Percentiles rank a stretch among this genome's conserved stretches.
These are phyloP conservation scores for Pisolithus thermaeus DNA, from an alignment of 1,284 basidiomycete species.

Conservation along the genomic window DNA sequence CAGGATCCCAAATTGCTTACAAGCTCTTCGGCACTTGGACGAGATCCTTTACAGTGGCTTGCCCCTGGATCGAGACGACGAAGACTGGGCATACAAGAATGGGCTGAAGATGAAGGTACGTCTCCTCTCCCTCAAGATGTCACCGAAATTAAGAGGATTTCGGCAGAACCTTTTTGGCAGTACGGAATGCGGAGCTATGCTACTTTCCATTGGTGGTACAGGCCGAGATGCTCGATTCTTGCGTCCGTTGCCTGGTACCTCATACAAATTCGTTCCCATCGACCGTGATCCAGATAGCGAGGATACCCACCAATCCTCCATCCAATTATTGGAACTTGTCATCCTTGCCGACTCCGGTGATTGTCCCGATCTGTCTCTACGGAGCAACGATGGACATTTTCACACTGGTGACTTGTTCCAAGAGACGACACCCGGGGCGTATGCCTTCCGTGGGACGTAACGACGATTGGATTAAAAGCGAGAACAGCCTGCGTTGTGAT, in stretches of 20 bases:
- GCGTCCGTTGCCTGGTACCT: slow-evolving; percentile 47
- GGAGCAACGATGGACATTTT: slow-evolving; percentile 56
- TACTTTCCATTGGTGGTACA: slow-evolving; percentile 45
- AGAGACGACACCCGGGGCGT: slow-evolving; percentile 47
- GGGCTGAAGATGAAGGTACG: slow-evolving; percentile 51
- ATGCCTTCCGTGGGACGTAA: slow-evolving; percentile 61
- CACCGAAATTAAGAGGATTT: slow-evolving; percentile 6
- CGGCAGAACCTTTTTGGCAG: slow-evolving; percentile 63
- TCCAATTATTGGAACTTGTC: slow-evolving; percentile 56
- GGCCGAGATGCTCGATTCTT: slow-evolving; percentile 43
- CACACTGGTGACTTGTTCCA: slow-evolving; percentile 73
- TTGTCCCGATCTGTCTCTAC: slow-evolving; percentile 57
- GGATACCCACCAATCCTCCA: slow-evolving; percentile 45
- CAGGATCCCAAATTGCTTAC: slow-evolving; percentile 55
- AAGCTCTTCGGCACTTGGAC: slow-evolving; percentile 48
- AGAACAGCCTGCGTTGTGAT: slow-evolving; percentile 66
- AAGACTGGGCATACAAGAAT: slow-evolving; percentile 55
- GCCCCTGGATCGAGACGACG: slow-evolving; percentile 55
- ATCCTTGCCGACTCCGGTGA: slow-evolving; percentile 58
- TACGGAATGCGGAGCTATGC: slow-evolving; percentile 65
- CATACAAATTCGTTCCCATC: slow-evolving; percentile 55
- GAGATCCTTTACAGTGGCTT: slow-evolving; percentile 60
- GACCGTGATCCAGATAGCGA: slow-evolving; percentile 32
- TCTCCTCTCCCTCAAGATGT: slow-evolving; percentile 4
- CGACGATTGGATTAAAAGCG: slow-evolving; percentile 77